Evolutionary conservation across 306 rosid genomes (phyloP).

Genomic region (Begonia masoniana): DNA sequence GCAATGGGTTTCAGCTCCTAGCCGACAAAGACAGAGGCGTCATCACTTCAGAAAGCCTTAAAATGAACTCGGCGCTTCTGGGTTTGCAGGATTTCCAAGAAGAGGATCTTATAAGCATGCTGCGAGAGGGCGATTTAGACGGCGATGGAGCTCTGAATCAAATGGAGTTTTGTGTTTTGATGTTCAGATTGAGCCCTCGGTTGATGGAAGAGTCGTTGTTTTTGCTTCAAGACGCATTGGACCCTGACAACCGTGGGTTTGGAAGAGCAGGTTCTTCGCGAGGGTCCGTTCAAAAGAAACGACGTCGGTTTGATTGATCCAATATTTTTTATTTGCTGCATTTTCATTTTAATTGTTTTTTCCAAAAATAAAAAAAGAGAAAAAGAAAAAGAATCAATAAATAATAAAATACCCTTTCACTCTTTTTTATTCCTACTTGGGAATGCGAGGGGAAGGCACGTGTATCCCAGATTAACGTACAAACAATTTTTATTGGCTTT

Average conservation of each 20-base stretch:
- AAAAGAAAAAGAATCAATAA: too few relatives aligned
- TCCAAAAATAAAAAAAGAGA: too few relatives aligned
- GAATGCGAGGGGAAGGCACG: too few relatives aligned
- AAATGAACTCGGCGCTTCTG: conserved; percentile 36
- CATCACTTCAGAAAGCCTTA: conserved; percentile 65
- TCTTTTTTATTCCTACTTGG: too few relatives aligned
- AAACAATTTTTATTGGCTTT: too few relatives aligned
- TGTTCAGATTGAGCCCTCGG: conserved; percentile 85
- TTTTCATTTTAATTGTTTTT: too few relatives aligned
- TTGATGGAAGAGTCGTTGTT: conserved; percentile 61
- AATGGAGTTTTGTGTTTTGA: conserved; percentile 93
- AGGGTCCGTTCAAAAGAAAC: too few relatives aligned
- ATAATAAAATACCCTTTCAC: too few relatives aligned
- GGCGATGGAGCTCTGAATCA: conserved; percentile 62
- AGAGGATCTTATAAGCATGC: conserved; percentile 67
- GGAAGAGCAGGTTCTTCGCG: too few relatives aligned
- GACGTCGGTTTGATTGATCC: too few relatives aligned
- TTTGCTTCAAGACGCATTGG: conserved; percentile 53
- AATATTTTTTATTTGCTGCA: too few relatives aligned
- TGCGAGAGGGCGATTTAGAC: conserved; percentile 68
- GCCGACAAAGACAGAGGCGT: conserved; percentile 69
- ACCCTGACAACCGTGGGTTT: neutral
- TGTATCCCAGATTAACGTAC: too few relatives aligned
- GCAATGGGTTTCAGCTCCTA: conserved; percentile 67
- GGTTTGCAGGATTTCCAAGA: conserved; percentile 60